Base-by-base conservation (phyloP, 768 basidiomycete genomes). In the Clavaria fumosa region DNA sequence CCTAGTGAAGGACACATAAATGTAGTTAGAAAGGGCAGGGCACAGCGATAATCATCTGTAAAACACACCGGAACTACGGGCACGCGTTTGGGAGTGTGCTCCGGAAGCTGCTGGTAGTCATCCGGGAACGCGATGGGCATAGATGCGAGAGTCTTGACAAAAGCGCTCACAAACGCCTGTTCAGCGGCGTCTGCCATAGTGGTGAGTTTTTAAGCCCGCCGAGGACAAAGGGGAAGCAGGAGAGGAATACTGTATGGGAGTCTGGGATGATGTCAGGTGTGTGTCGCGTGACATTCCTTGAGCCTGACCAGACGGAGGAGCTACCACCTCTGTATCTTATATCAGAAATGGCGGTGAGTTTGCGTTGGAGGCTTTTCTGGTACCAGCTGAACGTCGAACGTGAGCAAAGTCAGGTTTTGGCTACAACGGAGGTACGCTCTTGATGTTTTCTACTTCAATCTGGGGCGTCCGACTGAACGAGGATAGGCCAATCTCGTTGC, bases 401-500 rank as follows among this genome's bases (percentile, higher is more conserved):
- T 18, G 2, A 3, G n/a, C 39, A 12, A 47, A 67, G 65, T 67
- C 66, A 45, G 66, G 67, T 48, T 67, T 62, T 47, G 55, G 62
- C 39, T 67, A 58, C 53, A 53, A 47, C 32, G 65, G 66, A 57
- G 64, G 67, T 65, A 40, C 23, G 55, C 39, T 23, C n/a, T n/a
- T n/a, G n/a, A n/a, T n/a, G n/a, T 20, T 19, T 21, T 24, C 10
- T 27, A 14, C 21, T 15, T n/a, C 7, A 35, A 35, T n/a, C n/a
- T 26, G 10, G 14, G 14, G 15, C 22, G 5, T 21, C 15, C 14
- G 20, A 19, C 37, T 20, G 32, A 31, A 22, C 32, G 38, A 24
- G 41, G 11, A 23, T 38, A 89, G 86, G 85, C 48, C 75, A 74
- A 45, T 74, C 83, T 43, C 70, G 84, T 50, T 95, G 90, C 59